A percentile compares a stretch with the other conserved stretches of the same genome.
Conservation (phyloP, 768 basidiomycete species). For the Trametes cingulata region DNA sequence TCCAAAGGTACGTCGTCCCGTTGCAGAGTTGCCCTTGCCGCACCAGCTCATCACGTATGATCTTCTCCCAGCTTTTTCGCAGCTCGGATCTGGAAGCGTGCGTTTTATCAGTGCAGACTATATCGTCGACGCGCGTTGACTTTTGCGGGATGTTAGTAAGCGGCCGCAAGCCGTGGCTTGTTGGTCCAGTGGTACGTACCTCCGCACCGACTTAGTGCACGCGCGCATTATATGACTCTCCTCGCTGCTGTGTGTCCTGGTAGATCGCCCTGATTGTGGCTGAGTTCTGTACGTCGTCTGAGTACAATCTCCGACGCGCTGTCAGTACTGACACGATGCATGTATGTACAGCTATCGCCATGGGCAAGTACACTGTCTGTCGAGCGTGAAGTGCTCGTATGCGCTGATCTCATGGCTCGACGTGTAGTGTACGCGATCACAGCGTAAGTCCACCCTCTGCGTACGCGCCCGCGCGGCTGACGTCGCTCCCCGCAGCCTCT, state of each 20-base stretch:
- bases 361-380: too few species aligned
- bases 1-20: slow-evolving; percentile 55
- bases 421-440: not conserved
- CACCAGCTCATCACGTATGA: too few species aligned
- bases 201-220: not conserved
- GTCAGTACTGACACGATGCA: too few species aligned
- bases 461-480: too few species aligned
- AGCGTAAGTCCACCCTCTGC: not conserved
- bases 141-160: slow-evolving; percentile 34
- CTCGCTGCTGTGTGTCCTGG: too few species aligned
- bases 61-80: slow-evolving; percentile 17
- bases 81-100: slow-evolving; percentile 19
- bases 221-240: too few species aligned
- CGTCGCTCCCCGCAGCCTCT: too few species aligned
- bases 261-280: slow-evolving; percentile 4
- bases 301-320: too few species aligned
- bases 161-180: slow-evolving; percentile 45
- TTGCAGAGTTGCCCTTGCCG: too few species aligned
- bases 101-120: not conserved
- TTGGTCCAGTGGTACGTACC: slow-evolving; percentile 41
- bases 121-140: not conserved
- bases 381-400: too few species aligned
- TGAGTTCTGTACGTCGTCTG: slow-evolving; percentile 29
- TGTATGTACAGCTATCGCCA: too few species aligned
- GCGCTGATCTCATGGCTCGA: too few species aligned